Evolutionary conservation across 129 eudicot genomes (phyloP), one percentile per base, ranked within the genome.

Genomic region (Scalesia atractyloides): DNA sequence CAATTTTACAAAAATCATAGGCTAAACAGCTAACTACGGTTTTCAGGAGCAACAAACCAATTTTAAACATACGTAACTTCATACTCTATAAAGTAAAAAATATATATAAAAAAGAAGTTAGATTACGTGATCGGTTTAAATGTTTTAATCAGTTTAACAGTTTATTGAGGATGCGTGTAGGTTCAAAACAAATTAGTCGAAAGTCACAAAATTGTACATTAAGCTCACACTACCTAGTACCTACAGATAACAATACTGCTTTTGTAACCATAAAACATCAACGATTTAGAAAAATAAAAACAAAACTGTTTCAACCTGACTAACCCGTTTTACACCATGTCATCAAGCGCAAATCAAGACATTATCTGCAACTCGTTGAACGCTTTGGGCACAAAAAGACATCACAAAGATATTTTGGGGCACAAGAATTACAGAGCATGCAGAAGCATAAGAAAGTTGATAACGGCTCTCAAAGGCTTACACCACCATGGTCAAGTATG

Each of bases 401-500:
- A 50, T 69, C 68, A 71, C 76, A 64, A 36, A 19, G 22, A 36
- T 61, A 61, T 15, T 53, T 26, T 60, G 44, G 30, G 22, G 10
- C 36, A 16, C 24, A 48, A 0, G 33, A 69, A 62, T 63, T 62
- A 79, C 81, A 85, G 81, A 85, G 87, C 20, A 87, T 79, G 85
- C 60, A 66, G 41, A 60, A 66, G 81, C 80, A 73, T 62, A 81
- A 79, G 75, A 48, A 80, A 39, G 97, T 82, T 70, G 83, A 75
- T 69, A 81, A 70, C 69, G 89, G 86, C 15, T 85, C 91, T n/a
- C 84, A 70, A 41, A 7, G 33, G 82, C 87, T 87, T 64, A 85
- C 89, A 43, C 83, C 91, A 59, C 87, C 24, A 9, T 82, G 84
- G 78, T 87, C 97, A 5, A 91, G 89, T 68, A 83, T 69, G 19